Conservation (phyloP, 2,329 filamentous ascomycete genomes). For the Phymatotrichopsis omnivora region DNA sequence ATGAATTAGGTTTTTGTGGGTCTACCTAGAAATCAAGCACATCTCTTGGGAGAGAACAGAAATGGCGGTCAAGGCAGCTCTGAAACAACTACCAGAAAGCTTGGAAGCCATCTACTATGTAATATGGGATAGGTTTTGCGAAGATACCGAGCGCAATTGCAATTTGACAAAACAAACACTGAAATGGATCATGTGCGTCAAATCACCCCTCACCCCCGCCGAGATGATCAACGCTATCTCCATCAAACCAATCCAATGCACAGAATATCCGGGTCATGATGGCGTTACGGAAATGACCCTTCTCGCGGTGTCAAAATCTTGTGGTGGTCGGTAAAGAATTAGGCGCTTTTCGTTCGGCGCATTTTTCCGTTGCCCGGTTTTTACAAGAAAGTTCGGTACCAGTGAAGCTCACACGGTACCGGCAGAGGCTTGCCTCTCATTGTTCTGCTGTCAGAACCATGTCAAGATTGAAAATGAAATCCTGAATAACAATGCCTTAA, state of each 20-base stretch:
- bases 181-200: conserved; percentile 22
- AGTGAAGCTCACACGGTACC: too few relatives aligned
- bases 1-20: conserved; percentile 27
- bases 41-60: conserved; percentile 18
- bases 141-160: background rate
- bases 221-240: conserved; percentile 9
- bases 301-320: conserved; percentile 22
- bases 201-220: conserved; percentile 5
- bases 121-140: conserved; percentile 11
- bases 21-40: conserved; percentile 19
- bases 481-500: background rate
- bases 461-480: background rate
- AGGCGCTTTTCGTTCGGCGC: conserved; percentile 21
- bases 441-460: too few relatives aligned
- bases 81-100: conserved; percentile 13
- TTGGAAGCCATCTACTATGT: conserved; percentile 14
- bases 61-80: conserved; percentile 6
- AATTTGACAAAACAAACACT: conserved; percentile 10
- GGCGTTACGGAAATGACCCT: background rate
- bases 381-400: background rate
- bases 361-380: conserved; percentile 25
- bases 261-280: background rate
- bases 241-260: background rate
- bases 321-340: conserved; percentile 21
- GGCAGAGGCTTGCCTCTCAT: too few relatives aligned